A percentile compares a stretch with the other conserved stretches of the same genome.
phyloP scores from a whole-genome alignment of 768 basidiomycete genomes.

The Mrakia blollopis region DNA sequence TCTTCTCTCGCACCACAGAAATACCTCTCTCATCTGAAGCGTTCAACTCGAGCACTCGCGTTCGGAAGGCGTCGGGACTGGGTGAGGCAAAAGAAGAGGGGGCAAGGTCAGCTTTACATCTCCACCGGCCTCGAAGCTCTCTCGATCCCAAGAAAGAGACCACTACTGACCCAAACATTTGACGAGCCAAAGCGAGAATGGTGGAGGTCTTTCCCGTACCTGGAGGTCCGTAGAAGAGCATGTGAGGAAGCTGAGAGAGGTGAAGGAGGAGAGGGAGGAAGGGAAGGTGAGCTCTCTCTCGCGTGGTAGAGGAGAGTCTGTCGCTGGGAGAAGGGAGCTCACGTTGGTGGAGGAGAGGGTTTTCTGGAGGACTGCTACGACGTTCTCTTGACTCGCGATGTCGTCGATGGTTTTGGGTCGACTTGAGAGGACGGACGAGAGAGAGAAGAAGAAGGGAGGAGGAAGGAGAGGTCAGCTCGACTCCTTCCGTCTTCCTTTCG shows the following conservation, averaged over 20 bases:
- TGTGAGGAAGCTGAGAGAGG: constrained; percentile 76
- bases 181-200: constrained; percentile 85
- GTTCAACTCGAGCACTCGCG: constrained; percentile 91
- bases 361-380: constrained; percentile 83
- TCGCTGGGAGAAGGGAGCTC: constrained; percentile 32
- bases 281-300: constrained; percentile 1
- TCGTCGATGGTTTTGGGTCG: constrained; percentile 98
- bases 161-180: constrained; percentile 77
- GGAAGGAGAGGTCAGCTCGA: background rate
- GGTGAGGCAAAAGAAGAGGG: background rate
- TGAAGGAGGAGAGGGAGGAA: background rate
- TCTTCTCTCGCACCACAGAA: constrained; percentile 91
- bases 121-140: no score
- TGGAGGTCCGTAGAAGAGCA: constrained; percentile 99
- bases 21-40: constrained; percentile 99
- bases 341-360: constrained; percentile 91
- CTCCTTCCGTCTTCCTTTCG: background rate
- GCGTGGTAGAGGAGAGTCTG: background rate
- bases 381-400: constrained; percentile 94
- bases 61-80: constrained; percentile 89
- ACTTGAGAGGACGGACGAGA: constrained; percentile 48
- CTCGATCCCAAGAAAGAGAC: background rate
- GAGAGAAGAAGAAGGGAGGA: background rate
- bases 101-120: constrained; percentile 4
- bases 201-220: constrained; percentile 99